These are phyloP conservation scores for Pseudonectria buxi DNA, from an alignment of 2,329 filamentous ascomycete species.

Conservation along the genomic window DNA sequence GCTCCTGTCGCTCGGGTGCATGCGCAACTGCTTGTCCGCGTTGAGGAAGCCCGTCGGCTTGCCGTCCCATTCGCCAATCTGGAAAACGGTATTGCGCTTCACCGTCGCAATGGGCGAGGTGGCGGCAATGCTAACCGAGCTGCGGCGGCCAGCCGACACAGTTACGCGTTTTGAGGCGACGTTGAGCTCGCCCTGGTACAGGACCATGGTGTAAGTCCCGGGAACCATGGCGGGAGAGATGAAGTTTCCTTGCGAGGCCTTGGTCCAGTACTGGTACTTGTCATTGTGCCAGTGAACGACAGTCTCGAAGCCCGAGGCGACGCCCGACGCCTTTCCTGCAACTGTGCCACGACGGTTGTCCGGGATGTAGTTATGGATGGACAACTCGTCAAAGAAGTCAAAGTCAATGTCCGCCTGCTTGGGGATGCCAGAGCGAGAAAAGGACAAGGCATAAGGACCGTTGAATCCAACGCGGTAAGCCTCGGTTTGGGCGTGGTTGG, in stretches of 20 bases:
- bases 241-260: conserved; percentile 49
- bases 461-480: conserved; percentile 55
- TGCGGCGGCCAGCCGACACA: conserved; percentile 43
- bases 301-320: conserved; percentile 42
- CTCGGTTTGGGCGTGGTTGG: conserved; percentile 57
- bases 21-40: conserved; percentile 58
- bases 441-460: conserved; percentile 57
- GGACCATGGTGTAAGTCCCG: conserved; percentile 61
- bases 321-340: conserved; percentile 52
- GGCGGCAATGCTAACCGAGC: conserved; percentile 44
- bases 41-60: conserved; percentile 59
- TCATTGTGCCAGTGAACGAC: conserved; percentile 62
- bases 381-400: conserved; percentile 53
- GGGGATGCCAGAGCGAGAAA: conserved; percentile 52
- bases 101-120: conserved; percentile 35
- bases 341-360: conserved; percentile 51
- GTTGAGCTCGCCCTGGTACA: conserved; percentile 54
- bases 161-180: conserved; percentile 43
- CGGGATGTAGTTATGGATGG: conserved; percentile 51
- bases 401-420: conserved; percentile 41
- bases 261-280: conserved; percentile 59
- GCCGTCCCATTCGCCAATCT: conserved; percentile 61
- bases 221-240: conserved; percentile 61
- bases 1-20: conserved; percentile 60
- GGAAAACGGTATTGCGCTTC: conserved; percentile 49